These are phyloP conservation scores for Monosporascus sp. DNA, from an alignment of 2,329 filamentous ascomycete genomes.

Conservation along the genomic window DNA sequence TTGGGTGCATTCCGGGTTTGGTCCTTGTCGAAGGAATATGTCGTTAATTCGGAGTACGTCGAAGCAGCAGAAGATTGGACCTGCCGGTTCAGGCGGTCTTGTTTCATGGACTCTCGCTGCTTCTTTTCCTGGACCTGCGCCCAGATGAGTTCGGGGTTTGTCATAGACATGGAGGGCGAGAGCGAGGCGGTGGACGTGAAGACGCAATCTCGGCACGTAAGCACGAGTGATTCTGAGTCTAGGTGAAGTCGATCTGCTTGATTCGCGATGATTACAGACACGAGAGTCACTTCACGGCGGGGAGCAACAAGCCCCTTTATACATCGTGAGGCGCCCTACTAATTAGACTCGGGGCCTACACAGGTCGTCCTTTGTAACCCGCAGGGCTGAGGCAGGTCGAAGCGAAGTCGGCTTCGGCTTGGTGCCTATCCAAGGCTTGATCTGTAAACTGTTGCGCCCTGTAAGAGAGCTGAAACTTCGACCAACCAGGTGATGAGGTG, in stretches of 20 bases:
- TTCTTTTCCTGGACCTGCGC: slow-evolving; percentile 16
- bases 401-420: no score
- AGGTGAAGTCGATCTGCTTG: neutral
- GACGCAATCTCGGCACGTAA: slow-evolving; percentile 11
- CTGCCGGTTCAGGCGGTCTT: neutral
- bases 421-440: no score
- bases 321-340: no score
- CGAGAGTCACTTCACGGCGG: no score
- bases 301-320: no score
- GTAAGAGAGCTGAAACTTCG: no score
- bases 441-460: no score
- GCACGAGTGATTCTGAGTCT: neutral
- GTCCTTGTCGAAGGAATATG: slow-evolving; percentile 17
- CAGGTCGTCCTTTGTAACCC: no score
- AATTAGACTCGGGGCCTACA: no score
- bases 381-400: no score
- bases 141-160: slow-evolving; percentile 19
- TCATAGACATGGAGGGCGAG: slow-evolving; percentile 16
- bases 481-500: no score
- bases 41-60: slow-evolving; percentile 15
- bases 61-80: slow-evolving; percentile 14
- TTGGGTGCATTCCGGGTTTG: slow-evolving; percentile 2
- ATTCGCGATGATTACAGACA: no score
- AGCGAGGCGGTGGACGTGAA: slow-evolving; percentile 9
- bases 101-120: slow-evolving; percentile 1